These are phyloP conservation scores for Asterionellopsis glacialis DNA, from an alignment of 108 stramenopile genomes.

Conservation along the genomic window DNA sequence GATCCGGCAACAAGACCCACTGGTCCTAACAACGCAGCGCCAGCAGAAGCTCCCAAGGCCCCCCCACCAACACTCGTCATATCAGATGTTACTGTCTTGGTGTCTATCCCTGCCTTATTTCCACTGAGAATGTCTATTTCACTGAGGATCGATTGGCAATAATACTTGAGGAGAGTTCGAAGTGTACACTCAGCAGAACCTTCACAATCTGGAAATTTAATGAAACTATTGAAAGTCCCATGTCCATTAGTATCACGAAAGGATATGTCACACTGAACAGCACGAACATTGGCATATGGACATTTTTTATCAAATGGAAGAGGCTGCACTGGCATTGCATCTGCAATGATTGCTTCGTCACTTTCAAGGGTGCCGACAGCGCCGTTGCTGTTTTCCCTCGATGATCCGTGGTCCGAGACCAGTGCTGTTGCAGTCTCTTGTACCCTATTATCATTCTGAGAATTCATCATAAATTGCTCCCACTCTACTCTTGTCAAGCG, in stretches of 20 bases:
- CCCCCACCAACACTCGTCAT: neutral
- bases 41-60: neutral
- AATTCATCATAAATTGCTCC: neutral
- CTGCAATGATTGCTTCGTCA: no score
- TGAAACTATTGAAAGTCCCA: neutral
- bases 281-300: neutral
- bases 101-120: neutral
- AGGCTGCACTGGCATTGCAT: no score
- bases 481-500: neutral
- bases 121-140: neutral
- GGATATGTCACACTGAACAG: neutral
- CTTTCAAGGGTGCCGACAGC: no score
- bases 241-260: neutral
- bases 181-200: neutral
- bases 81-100: neutral
- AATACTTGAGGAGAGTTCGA: neutral
- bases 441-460: neutral
- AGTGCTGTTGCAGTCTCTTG: no score
- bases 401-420: no score
- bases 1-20: neutral
- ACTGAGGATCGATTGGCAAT: neutral
- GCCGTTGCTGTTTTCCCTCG: no score
- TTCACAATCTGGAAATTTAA: neutral
- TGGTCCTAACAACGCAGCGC: constrained; percentile 1
- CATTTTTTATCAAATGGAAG: neutral